Evolutionary conservation across 176 grass and related monocot species (phyloP).

Genomic region (Zizania latifolia): DNA sequence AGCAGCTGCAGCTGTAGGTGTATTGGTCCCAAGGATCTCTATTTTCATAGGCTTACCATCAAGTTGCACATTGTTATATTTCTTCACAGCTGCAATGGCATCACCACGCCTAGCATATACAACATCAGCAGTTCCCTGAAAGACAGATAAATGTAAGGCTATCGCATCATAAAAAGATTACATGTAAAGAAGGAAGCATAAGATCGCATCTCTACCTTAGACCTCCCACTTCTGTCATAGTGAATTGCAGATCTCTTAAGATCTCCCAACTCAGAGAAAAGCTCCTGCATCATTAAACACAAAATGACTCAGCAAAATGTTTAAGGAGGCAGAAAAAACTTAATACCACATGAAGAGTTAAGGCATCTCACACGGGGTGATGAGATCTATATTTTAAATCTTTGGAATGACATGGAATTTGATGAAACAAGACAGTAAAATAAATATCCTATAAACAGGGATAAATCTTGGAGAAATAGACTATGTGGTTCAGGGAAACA

Average conservation of each 20-base stretch:
- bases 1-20: constrained; percentile 46
- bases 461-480: too few relatives aligned
- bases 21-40: constrained; percentile 82
- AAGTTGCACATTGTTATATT: constrained; percentile 95
- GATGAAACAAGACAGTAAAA: not conserved
- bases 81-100: constrained; percentile 67
- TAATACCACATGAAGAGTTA: not conserved
- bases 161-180: not conserved
- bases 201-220: constrained; percentile 55
- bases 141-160: constrained; percentile 3
- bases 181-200: not conserved
- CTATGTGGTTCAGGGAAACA: too few relatives aligned
- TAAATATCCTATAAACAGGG: not conserved
- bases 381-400: not conserved
- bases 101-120: constrained; percentile 81
- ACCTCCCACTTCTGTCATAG: constrained; percentile 88
- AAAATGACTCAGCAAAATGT: not conserved
- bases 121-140: constrained; percentile 87
- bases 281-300: constrained; percentile 47
- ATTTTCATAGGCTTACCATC: constrained; percentile 99
- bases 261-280: constrained; percentile 92
- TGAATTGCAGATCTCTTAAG: constrained; percentile 66
- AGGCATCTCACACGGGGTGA: not conserved
- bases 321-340: not conserved
- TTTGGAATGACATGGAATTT: not conserved